Evolutionary conservation across 345 rosid species (phyloP).

Genomic region (Euclidium syriacum): DNA sequence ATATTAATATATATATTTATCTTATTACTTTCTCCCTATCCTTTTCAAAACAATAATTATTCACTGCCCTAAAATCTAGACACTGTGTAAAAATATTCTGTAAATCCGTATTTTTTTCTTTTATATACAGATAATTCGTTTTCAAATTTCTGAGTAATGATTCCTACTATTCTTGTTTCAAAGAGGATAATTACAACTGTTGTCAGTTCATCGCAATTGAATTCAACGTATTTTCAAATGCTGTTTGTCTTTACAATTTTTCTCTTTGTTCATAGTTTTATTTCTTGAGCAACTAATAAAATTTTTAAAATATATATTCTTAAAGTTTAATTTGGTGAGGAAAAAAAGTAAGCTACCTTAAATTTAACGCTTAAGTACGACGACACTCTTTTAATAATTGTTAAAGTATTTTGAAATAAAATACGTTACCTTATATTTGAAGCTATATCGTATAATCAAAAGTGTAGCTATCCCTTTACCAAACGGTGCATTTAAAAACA

Average conservation of each 20-base stretch:
- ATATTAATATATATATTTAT: neutral
- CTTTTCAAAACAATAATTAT: constrained; percentile 28
- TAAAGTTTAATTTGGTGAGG: neutral
- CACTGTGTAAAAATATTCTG: constrained; percentile 17
- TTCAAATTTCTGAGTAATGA: constrained; percentile 19
- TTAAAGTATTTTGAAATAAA: neutral
- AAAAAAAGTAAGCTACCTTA: constrained; percentile 19
- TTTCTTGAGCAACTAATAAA: neutral
- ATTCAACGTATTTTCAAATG: constrained; percentile 17
- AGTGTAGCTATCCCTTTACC: constrained; percentile 15
- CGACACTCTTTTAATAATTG: neutral
- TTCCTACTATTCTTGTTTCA: constrained; percentile 23
- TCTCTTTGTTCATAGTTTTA: neutral
- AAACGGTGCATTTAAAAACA: constrained; percentile 27
- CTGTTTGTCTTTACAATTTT: constrained; percentile 15
- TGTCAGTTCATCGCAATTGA: constrained; percentile 25
- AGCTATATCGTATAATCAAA: constrained; percentile 30
- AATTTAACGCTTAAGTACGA: neutral
- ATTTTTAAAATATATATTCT: neutral
- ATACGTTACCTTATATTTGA: constrained; percentile 10
- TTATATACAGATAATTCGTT: neutral
- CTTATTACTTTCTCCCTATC: constrained; percentile 12
- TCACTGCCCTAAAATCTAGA: constrained; percentile 31
- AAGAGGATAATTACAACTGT: constrained; percentile 27
- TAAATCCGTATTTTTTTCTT: constrained; percentile 11